Evolutionary conservation across 345 rosid genomes (phyloP).

Genomic region (Corchorus capsularis): DNA sequence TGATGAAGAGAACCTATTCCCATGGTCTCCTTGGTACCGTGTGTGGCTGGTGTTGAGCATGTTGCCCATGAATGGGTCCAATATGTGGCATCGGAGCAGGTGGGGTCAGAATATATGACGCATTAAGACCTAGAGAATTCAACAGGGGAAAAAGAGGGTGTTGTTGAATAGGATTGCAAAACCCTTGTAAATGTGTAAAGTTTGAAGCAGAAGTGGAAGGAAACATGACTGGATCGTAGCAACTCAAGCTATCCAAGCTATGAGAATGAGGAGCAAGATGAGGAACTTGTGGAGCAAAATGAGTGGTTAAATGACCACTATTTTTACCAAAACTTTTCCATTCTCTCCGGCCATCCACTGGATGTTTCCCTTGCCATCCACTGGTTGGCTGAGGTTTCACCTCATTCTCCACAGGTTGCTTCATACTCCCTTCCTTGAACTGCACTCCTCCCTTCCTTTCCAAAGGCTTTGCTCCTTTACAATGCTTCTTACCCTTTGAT

Average conservation of each 20-base stretch:
- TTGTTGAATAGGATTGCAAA: background rate
- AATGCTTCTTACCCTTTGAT: background rate
- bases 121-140: constrained; percentile 1
- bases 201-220: constrained; percentile 13
- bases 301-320: background rate
- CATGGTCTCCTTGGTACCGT: background rate
- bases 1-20: constrained; percentile 1
- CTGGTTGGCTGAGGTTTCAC: background rate
- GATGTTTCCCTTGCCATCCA: background rate
- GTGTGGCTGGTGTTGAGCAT: background rate
- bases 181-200: background rate
- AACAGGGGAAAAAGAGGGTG: background rate
- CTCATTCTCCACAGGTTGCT: background rate
- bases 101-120: background rate
- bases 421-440: background rate
- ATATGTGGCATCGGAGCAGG: background rate
- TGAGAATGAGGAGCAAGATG: background rate
- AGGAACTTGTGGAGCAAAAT: constrained; percentile 4
- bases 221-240: background rate
- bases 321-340: constrained; percentile 3
- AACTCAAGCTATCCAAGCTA: background rate
- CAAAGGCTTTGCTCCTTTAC: background rate
- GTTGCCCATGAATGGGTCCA: constrained; percentile 2
- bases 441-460: background rate
- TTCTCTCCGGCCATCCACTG: background rate